Evolutionary conservation across 805 yeast species (phyloP).

Genomic region (Metschnikowia reukaufii): DNA sequence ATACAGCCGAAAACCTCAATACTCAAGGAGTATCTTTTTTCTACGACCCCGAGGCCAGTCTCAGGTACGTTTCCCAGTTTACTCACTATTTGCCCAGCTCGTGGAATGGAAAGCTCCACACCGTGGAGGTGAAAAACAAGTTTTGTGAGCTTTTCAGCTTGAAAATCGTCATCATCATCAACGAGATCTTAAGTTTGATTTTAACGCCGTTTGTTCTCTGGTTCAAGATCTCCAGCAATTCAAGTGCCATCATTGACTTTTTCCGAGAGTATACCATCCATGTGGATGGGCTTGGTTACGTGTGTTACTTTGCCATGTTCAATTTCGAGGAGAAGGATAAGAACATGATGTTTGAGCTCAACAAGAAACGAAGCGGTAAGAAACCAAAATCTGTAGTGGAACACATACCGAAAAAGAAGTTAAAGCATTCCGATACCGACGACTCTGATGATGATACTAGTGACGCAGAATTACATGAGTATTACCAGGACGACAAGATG

Average conservation of each 20-base stretch:
- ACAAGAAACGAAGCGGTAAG: constrained; percentile 21
- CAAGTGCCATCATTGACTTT: constrained; percentile 82
- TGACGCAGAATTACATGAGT: constrained; percentile 31
- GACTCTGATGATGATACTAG: constrained; percentile 20
- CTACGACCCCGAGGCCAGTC: constrained; percentile 92
- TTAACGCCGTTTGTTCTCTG: constrained; percentile 89
- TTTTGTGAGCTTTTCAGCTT: constrained; percentile 78
- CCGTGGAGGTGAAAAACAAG: constrained; percentile 78
- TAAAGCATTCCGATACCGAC: constrained; percentile 19
- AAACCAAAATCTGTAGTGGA: constrained; percentile 17
- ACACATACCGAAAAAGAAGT: constrained; percentile 3
- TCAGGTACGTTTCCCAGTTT: constrained; percentile 74
- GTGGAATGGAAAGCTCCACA: constrained; percentile 86
- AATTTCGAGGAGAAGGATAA: constrained; percentile 63
- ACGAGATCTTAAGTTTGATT: constrained; percentile 79
- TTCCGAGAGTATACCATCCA: constrained; percentile 87
- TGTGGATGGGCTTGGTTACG: constrained; percentile 92
- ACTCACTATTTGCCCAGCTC: constrained; percentile 87
- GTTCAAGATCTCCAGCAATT: constrained; percentile 70
- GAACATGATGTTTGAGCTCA: constrained; percentile 40
- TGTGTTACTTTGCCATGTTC: constrained; percentile 92
- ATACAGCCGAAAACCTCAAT: constrained; percentile 26
- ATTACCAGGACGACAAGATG: constrained; percentile 80
- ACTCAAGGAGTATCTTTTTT: constrained; percentile 41
- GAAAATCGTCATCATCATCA: constrained; percentile 63